Evolutionary conservation across 164 flowering plant species (phyloP).

Genomic region (Chimonanthus praecox): DNA sequence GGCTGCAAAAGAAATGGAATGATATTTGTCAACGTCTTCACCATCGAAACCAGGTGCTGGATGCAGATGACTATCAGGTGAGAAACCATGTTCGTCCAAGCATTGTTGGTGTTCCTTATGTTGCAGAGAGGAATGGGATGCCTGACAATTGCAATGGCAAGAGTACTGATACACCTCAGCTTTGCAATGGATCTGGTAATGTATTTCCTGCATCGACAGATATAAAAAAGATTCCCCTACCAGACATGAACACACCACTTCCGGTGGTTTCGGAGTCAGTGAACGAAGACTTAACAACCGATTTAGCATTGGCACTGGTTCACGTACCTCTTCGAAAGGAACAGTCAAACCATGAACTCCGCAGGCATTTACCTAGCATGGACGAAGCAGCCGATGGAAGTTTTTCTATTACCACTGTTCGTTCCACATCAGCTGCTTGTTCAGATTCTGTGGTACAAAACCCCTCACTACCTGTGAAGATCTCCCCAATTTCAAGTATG

Average conservation of each 20-base stretch:
- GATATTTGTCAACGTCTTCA: slow-evolving; percentile 53
- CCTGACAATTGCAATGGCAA: slow-evolving; percentile 8
- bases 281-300: slow-evolving; percentile 43
- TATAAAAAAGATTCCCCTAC: slow-evolving; percentile 12
- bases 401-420: neutral
- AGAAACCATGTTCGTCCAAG: slow-evolving; percentile 22
- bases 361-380: slow-evolving; percentile 22
- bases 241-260: neutral
- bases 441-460: slow-evolving; percentile 1
- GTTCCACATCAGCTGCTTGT: neutral
- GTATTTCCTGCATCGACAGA: slow-evolving; percentile 20
- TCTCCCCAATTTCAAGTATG: neutral
- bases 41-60: slow-evolving; percentile 16
- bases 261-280: slow-evolving; percentile 21
- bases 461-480: neutral
- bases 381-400: slow-evolving; percentile 10
- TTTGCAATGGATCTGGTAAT: slow-evolving; percentile 20
- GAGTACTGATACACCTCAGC: slow-evolving; percentile 19
- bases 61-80: slow-evolving; percentile 16
- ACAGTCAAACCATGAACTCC: slow-evolving; percentile 14
- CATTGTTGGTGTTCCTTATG: slow-evolving; percentile 30
- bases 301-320: slow-evolving; percentile 47
- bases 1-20: slow-evolving; percentile 60
- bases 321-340: slow-evolving; percentile 23
- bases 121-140: slow-evolving; percentile 20